phyloP scores from a whole-genome alignment of 495 filamentous ascomycete genomes.

The Hyaloscypha variabilis region DNA sequence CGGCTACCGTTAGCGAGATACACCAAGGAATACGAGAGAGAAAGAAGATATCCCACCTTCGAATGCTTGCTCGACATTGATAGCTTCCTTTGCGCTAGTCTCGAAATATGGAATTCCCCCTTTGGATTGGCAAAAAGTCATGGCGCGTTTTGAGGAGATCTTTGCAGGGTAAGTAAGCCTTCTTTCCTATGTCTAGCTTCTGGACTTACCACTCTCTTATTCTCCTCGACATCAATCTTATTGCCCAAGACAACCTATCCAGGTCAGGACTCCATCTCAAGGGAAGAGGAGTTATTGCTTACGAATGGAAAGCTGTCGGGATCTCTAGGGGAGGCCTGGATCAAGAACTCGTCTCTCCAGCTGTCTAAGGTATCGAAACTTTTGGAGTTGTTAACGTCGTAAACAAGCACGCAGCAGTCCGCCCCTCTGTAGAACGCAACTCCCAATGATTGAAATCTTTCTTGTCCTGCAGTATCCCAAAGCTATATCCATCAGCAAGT shows the following conservation, averaged over 20 bases:
- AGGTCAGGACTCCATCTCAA: conserved; percentile 5
- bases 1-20: background rate
- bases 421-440: conserved; percentile 98
- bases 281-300: conserved; percentile 37
- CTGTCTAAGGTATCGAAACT: conserved; percentile 98
- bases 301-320: conserved; percentile 98
- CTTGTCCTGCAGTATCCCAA: conserved; percentile 98
- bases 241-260: conserved; percentile 88
- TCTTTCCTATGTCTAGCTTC: background rate
- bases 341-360: conserved; percentile 98
- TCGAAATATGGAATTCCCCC: conserved; percentile 98
- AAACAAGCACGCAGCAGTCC: conserved; percentile 98
- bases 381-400: conserved; percentile 98
- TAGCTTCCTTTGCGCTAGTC: conserved; percentile 97
- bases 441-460: conserved; percentile 95
- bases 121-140: conserved; percentile 97
- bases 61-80: conserved; percentile 98
- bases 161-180: conserved; percentile 31
- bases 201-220: conserved; percentile 80
- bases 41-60: conserved; percentile 64
- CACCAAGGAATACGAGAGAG: background rate
- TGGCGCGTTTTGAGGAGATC: conserved; percentile 93
- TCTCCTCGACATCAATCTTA: conserved; percentile 98
- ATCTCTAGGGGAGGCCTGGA: conserved; percentile 94
- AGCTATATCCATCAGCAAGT: conserved; percentile 57